phyloP scores from a whole-genome alignment of 192 early-diverging fungal genomes.

The Coemansia sp. region DNA sequence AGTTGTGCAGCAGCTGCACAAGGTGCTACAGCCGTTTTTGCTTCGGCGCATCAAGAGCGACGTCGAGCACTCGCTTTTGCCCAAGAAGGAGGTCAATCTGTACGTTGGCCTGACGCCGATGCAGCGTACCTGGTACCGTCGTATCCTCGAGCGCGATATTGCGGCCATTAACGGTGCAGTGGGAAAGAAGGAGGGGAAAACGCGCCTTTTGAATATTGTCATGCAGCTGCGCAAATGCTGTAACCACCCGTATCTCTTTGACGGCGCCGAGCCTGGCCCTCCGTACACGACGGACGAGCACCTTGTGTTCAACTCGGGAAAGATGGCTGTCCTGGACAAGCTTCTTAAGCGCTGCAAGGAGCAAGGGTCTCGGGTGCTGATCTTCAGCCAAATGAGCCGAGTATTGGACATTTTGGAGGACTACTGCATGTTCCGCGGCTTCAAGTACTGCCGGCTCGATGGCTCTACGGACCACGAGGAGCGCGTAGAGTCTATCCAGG shows the following conservation, averaged over 20 bases:
- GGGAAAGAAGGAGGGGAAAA: conserved; percentile 82
- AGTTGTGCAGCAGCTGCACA: conserved; percentile 69
- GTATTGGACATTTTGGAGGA: conserved; percentile 98
- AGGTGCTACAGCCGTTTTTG: conserved; percentile 66
- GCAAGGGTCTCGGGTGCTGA: conserved; percentile 88
- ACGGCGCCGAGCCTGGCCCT: conserved; percentile 91
- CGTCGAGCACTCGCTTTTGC: conserved; percentile 92
- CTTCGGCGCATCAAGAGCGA: conserved; percentile 89
- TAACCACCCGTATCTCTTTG: conserved; percentile 90
- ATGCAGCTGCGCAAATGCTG: conserved; percentile 92
- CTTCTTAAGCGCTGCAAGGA: conserved; percentile 74
- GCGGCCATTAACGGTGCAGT: conserved; percentile 87
- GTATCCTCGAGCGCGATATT: conserved; percentile 95
- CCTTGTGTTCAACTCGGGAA: conserved; percentile 89
- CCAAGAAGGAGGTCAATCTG: conserved; percentile 90
- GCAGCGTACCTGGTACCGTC: conserved; percentile 96
- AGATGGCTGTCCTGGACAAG: conserved; percentile 92
- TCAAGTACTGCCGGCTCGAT: conserved; percentile 94
- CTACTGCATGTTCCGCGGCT: conserved; percentile 88
- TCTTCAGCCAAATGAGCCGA: conserved; percentile 99
- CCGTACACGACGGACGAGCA: conserved; percentile 97
- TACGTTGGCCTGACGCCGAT: conserved; percentile 91
- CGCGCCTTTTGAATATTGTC: conserved; percentile 89
- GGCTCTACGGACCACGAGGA: conserved; percentile 95
- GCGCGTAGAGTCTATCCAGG: conserved; percentile 87